Percentiles rank a stretch among this genome's conserved stretches.
Evolutionary conservation across 2,329 filamentous ascomycete genomes (phyloP).

Genomic region (Colletotrichum cuscutae): DNA sequence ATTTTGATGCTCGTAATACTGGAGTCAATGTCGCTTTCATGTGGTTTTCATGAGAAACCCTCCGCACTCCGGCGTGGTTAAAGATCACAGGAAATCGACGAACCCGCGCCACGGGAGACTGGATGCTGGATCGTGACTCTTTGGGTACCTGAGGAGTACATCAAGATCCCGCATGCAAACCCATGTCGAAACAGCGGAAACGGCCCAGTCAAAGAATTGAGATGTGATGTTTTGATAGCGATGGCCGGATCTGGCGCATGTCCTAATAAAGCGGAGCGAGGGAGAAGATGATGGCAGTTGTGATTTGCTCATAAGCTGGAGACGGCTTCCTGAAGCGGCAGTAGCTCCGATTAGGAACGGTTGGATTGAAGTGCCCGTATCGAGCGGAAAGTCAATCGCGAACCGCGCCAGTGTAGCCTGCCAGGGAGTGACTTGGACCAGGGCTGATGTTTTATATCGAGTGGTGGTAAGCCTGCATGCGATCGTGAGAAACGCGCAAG

Average conservation of each 20-base stretch:
- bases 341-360: constrained; percentile 5
- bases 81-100: not conserved
- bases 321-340: constrained; percentile 17
- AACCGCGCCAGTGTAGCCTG: constrained; percentile 1
- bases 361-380: constrained; percentile 10
- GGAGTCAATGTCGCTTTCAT: not conserved
- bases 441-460: constrained; percentile 14
- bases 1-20: not conserved
- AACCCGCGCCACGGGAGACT: not conserved
- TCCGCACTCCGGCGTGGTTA: not conserved
- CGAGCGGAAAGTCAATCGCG: constrained; percentile 28
- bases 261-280: constrained; percentile 18
- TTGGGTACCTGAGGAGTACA: constrained; percentile 9
- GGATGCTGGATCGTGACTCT: not conserved
- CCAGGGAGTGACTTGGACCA: constrained; percentile 3
- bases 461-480: constrained; percentile 26
- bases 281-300: not conserved
- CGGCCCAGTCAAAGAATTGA: constrained; percentile 29
- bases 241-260: constrained; percentile 29
- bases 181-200: constrained; percentile 28
- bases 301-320: constrained; percentile 17
- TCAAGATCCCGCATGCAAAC: not conserved
- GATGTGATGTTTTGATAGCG: constrained; percentile 30
- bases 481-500: constrained; percentile 26
- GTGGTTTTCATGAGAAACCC: not conserved